Evolutionary conservation across 495 filamentous ascomycete genomes (phyloP), one percentile per base, ranked within the genome.

Genomic region (Penicillium mononematosum): DNA sequence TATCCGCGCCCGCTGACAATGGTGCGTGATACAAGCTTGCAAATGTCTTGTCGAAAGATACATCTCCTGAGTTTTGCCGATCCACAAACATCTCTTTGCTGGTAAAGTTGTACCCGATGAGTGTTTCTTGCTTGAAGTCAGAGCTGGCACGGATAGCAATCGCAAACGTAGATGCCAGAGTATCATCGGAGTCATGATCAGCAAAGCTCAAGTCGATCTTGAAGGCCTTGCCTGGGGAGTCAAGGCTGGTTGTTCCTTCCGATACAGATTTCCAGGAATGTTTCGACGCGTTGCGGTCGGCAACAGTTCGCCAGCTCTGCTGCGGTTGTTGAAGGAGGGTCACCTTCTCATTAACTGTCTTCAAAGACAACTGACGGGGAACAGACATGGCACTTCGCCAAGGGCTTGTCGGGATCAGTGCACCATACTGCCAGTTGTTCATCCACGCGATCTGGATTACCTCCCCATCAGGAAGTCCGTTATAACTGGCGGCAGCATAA

Each of bases 341-440:
- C 16, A 45, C 19, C 43, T 50, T 64, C 1, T 31, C 54, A 17
- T 55, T 46, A 24, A 69, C 55, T 8, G 61, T 72, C 51, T 61
- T 56, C 5, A 72, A 60, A 6, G 62, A 46, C 67, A 78, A 50
- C 65, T 70, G 16, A 22, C 81, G 70, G 12, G 81, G 79, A 5
- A 82, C 57, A 20, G 72, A 66, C 81, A 83, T 83, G 8, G 74
- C 59, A 4, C 75, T 77, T 10, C 82, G 74, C 76, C 78, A 86
- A 16, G 75, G 69, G 58, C 77, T 71, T 3, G 69, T 69, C 1
- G 71, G 73, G 14, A 69, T 67, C 2, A 42, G 47, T 1, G 25
- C 25, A 0, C 47, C 70, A 56, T 85, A 86, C 59, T 86, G 78
- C 82, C 83, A 85, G 58, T 86, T 86, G 45, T 74, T 81, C 54